Percentiles rank a stretch among this genome's conserved stretches.
These are phyloP conservation scores for Trametes sanguinea DNA, from an alignment of 768 basidiomycete species.

Conservation along the genomic window DNA sequence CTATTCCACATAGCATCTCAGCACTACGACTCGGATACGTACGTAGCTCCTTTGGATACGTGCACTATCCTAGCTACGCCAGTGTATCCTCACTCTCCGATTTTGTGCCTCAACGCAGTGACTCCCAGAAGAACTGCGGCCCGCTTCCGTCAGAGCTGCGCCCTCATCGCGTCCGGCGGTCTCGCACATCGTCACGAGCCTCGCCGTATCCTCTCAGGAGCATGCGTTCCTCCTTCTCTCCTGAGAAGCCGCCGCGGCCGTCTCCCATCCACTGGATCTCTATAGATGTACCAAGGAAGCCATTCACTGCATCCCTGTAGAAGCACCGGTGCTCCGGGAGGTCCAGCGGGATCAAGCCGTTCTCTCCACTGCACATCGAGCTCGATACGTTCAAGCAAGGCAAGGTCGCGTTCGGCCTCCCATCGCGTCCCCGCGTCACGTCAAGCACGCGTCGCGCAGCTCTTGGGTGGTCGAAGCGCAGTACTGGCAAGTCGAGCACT, in stretches of 20 bases:
- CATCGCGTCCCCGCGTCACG: slow-evolving; percentile 51
- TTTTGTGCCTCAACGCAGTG: not conserved
- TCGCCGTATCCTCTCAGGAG: slow-evolving; percentile 70
- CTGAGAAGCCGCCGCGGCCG: slow-evolving; percentile 41
- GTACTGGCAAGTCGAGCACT: slow-evolving; percentile 46
- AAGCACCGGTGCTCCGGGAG: slow-evolving; percentile 40
- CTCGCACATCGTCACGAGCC: slow-evolving; percentile 68
- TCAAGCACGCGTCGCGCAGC: slow-evolving; percentile 59
- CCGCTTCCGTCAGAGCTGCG: slow-evolving; percentile 76
- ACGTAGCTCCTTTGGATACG: too few relatives aligned
- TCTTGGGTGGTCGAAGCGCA: slow-evolving; percentile 67
- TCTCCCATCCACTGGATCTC: slow-evolving; percentile 27
- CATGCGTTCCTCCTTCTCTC: slow-evolving; percentile 47
- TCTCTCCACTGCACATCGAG: slow-evolving; percentile 44
- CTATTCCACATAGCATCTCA: too few relatives aligned
- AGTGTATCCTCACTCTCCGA: not conserved
- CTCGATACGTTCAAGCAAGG: slow-evolving; percentile 39
- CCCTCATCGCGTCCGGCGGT: slow-evolving; percentile 61
- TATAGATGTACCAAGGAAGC: slow-evolving; percentile 22
- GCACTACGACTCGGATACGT: too few relatives aligned
- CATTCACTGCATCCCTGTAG: slow-evolving; percentile 25
- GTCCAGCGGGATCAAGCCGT: slow-evolving; percentile 44
- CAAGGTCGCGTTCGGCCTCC: slow-evolving; percentile 34
- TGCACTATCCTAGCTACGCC: too few relatives aligned
- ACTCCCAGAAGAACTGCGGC: slow-evolving; percentile 42